Evolutionary conservation across 768 basidiomycete genomes (phyloP).

Genomic region (Naganishia randhawae): DNA sequence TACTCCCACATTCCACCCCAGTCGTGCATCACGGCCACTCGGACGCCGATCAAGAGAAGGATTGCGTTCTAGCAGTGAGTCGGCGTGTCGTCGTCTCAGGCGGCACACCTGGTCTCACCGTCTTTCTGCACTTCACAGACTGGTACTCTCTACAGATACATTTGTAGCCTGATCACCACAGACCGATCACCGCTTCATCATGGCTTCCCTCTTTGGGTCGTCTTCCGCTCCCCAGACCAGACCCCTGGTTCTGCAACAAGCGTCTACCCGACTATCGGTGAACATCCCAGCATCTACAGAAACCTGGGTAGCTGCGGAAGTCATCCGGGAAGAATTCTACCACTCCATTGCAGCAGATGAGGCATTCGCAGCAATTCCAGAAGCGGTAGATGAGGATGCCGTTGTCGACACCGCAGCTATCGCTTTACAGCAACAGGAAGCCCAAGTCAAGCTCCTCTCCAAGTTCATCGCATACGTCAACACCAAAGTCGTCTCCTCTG

Average conservation of each 20-base stretch:
- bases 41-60: slow-evolving; percentile 9
- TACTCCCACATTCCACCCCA: background rate
- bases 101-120: background rate
- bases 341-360: slow-evolving; percentile 54
- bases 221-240: slow-evolving; percentile 37
- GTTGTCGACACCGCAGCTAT: slow-evolving; percentile 50
- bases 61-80: slow-evolving; percentile 19
- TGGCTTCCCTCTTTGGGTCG: slow-evolving; percentile 45
- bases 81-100: background rate
- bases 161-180: slow-evolving; percentile 1
- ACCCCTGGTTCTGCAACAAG: slow-evolving; percentile 50
- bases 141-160: background rate
- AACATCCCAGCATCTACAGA: slow-evolving; percentile 75
- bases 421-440: slow-evolving; percentile 58
- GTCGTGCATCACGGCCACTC: background rate
- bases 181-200: slow-evolving; percentile 28
- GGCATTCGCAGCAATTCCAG: slow-evolving; percentile 53
- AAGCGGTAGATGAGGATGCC: slow-evolving; percentile 57
- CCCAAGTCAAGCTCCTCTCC: slow-evolving; percentile 71
- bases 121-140: background rate
- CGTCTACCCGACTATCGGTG: slow-evolving; percentile 60
- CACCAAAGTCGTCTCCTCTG: slow-evolving; percentile 55
- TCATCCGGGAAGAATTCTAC: slow-evolving; percentile 81
- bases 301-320: slow-evolving; percentile 89
- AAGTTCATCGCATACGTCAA: slow-evolving; percentile 77